Base-by-base conservation (phyloP, 176 grass and related monocot species). In the Carex scoparia region DNA sequence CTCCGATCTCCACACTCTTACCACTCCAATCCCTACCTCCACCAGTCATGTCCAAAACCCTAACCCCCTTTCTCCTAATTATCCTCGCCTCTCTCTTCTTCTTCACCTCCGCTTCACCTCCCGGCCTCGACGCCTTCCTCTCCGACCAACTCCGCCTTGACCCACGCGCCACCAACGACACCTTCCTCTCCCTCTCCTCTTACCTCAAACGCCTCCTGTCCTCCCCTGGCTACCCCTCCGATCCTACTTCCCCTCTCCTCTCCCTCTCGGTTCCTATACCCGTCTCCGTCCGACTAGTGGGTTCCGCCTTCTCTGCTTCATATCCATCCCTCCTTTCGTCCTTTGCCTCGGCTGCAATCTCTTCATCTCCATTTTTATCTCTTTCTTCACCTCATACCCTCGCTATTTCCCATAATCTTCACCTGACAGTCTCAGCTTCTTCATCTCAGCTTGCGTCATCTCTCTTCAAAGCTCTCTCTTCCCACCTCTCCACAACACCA, bases 91-190 rank as follows among this genome's bases (percentile, higher is more conserved):
- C 73, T 5, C 31, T 78, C 67, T 35, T 79, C 19, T 23, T 69
- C 37, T 44, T 14, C 48, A 19, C 76, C 0, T 35, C 72, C 27
- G 42, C 86, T 4, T 14, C 86, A 7, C 61, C 84, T 18, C 33
- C 85, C 58, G 93, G 93, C 38, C 87, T 94, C 65, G 90, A 92
- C 49, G 62, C 88, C 86, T 89, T 94, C 88, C 88, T 94, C 19
- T 80, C 87, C 9, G 77, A 82, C 1, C 79, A 86, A 35, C 69
- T 65, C 85, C 18, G 37, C 64, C 85, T 82, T 42, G 93, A 92
- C 15, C 88, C 86, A 44, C 54, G 79, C 16, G 93, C 90, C 18
- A 18, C 37, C 16, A 90, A 90, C 82, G 93, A 94, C 66, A 90
- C 90, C 79, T 94, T 87, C 82, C 23, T 7, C 38, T 61, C 88